Evolutionary conservation across 345 rosid species (phyloP).

Genomic region (Kandelia obovata): DNA sequence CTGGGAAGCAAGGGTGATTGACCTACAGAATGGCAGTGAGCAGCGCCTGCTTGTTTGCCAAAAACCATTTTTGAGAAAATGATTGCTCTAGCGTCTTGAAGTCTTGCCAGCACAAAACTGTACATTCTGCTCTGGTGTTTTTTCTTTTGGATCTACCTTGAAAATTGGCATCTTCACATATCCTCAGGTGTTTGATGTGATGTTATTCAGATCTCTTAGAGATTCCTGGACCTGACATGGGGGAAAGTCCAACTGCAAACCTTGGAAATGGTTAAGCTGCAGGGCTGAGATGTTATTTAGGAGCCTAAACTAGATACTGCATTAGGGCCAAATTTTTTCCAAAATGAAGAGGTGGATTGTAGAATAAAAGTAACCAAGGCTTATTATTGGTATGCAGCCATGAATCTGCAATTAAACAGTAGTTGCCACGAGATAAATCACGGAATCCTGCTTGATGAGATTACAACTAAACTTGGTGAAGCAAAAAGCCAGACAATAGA

Average conservation of each 20-base stretch:
- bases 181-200: background rate
- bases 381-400: constrained; percentile 10
- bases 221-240: background rate
- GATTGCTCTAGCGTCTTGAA: constrained; percentile 30
- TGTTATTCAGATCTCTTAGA: background rate
- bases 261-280: too few relatives aligned
- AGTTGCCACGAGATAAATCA: constrained; percentile 14
- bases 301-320: too few relatives aligned
- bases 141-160: constrained; percentile 10
- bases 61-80: constrained; percentile 79
- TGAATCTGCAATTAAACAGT: constrained; percentile 12
- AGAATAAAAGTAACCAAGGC: background rate
- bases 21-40: constrained; percentile 91
- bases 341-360: background rate
- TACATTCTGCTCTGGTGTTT: constrained; percentile 43
- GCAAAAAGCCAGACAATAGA: constrained; percentile 37
- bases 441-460: constrained; percentile 2
- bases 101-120: constrained; percentile 21
- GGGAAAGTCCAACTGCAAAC: background rate
- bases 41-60: constrained; percentile 95
- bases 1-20: constrained; percentile 99
- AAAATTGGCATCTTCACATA: background rate
- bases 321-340: too few relatives aligned
- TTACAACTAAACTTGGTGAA: constrained; percentile 4
- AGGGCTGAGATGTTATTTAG: too few relatives aligned